Conservation (phyloP, 305 asterid species). For the Fraxinus albicans region DNA sequence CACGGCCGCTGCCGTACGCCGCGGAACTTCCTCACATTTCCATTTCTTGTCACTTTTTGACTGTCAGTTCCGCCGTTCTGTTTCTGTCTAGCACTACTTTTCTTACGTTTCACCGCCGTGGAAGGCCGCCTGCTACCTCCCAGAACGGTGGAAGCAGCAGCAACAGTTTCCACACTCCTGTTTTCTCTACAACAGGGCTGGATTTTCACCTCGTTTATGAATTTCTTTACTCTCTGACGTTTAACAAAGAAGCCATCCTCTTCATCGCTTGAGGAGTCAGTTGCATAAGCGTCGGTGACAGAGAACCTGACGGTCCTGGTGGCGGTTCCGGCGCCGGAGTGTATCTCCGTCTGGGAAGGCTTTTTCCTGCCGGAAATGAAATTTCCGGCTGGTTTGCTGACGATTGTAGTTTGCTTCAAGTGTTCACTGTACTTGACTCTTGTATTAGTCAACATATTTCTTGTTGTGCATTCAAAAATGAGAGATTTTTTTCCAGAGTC, state of each 20-base stretch:
- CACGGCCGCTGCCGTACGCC: conserved; percentile 75
- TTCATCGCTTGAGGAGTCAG: conserved; percentile 67
- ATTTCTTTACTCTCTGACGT: conserved; percentile 33
- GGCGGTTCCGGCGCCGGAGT: not conserved
- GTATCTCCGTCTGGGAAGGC: not conserved
- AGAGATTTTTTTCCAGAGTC: conserved; percentile 16
- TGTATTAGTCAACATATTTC: conserved; percentile 29
- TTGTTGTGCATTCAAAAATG: not conserved
- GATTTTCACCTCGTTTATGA: conserved; percentile 36
- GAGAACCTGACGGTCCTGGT: conserved; percentile 35
- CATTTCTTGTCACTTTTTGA: not conserved
- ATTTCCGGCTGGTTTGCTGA: conserved; percentile 14
- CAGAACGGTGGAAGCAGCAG: conserved; percentile 10
- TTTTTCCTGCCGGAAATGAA: conserved; percentile 2
- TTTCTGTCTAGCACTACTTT: conserved; percentile 17
- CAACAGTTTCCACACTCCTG: conserved; percentile 7
- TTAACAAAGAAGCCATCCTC: not conserved
- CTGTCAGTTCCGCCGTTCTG: not conserved
- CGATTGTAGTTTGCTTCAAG: conserved; percentile 19
- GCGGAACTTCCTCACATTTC: conserved; percentile 42
- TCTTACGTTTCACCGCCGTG: conserved; percentile 26
- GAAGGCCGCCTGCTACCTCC: conserved; percentile 17
- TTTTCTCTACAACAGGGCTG: conserved; percentile 25
- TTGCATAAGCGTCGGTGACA: conserved; percentile 58
- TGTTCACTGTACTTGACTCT: conserved; percentile 37